Conservation (phyloP, 31 red algal species). For the Endocladia muricata region DNA sequence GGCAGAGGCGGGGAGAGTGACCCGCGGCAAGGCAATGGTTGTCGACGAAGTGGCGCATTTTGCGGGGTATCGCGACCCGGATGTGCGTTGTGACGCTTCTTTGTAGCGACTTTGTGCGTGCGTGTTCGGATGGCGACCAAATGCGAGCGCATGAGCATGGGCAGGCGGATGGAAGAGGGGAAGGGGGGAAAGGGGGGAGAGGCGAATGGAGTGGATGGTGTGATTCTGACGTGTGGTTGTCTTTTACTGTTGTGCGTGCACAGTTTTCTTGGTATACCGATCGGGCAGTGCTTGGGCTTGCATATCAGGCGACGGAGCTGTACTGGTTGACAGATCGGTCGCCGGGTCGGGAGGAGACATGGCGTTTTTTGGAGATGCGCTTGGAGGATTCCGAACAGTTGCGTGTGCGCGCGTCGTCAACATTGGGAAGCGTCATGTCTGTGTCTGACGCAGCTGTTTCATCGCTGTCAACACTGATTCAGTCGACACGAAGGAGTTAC, state of each 20-base stretch:
- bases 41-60: constrained; percentile 61
- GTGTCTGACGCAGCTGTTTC: constrained; percentile 30
- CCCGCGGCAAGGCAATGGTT: constrained; percentile 16
- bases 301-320: constrained; percentile 41
- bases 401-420: constrained; percentile 3
- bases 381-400: constrained; percentile 21
- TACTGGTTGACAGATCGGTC: constrained; percentile 50
- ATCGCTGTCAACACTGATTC: constrained; percentile 33
- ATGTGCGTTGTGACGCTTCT: constrained; percentile 12
- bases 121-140: no score
- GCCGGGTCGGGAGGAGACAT: constrained; percentile 30
- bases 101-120: not conserved
- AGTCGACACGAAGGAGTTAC: constrained; percentile 33
- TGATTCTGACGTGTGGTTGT: not conserved
- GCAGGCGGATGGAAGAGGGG: no score
- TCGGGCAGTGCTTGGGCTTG: constrained; percentile 40
- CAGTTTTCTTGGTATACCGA: constrained; percentile 68
- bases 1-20: constrained; percentile 15
- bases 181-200: no score
- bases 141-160: no score
- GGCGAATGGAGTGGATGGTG: not conserved
- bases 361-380: constrained; percentile 40
- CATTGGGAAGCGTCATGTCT: constrained; percentile 17
- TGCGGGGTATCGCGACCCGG: constrained; percentile 32
- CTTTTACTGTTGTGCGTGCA: not conserved